A percentile compares a stretch with the other conserved stretches of the same genome.
Evolutionary conservation across 805 yeast species (phyloP).

Genomic region (Wickerhamomyces queroliae): DNA sequence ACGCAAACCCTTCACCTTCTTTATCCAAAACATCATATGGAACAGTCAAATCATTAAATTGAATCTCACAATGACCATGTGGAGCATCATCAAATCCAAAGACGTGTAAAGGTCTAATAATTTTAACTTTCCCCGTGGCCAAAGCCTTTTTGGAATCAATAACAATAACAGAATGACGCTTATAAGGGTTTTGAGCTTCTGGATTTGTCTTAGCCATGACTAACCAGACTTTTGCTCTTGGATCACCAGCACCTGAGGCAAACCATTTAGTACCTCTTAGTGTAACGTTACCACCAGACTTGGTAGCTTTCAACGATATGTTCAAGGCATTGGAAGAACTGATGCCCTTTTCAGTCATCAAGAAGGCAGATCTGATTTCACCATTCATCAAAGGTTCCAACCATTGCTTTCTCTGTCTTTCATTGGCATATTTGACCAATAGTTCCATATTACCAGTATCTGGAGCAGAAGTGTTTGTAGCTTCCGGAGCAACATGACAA

Average conservation of each 20-base stretch:
- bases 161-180: slow-evolving; percentile 51
- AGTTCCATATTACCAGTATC: slow-evolving; percentile 56
- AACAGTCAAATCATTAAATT: slow-evolving; percentile 42
- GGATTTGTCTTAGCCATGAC: slow-evolving; percentile 24
- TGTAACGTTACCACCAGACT: slow-evolving; percentile 37
- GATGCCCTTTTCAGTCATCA: slow-evolving; percentile 59
- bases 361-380: slow-evolving; percentile 51
- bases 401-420: slow-evolving; percentile 41
- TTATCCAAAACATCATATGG: slow-evolving; percentile 35
- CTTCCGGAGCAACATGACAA: slow-evolving; percentile 49
- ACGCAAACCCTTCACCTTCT: slow-evolving; percentile 57
- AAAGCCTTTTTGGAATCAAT: slow-evolving; percentile 46
- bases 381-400: slow-evolving; percentile 49
- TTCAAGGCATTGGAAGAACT: slow-evolving; percentile 60
- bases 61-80: slow-evolving; percentile 63
- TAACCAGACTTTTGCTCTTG: slow-evolving; percentile 40
- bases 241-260: slow-evolving; percentile 69
- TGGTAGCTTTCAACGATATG: slow-evolving; percentile 41
- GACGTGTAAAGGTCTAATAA: slow-evolving; percentile 46
- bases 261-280: slow-evolving; percentile 64
- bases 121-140: slow-evolving; percentile 40
- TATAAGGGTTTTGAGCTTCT: slow-evolving; percentile 27
- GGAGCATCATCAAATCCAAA: slow-evolving; percentile 67
- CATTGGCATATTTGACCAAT: slow-evolving; percentile 32
- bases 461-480: slow-evolving; percentile 55